phyloP scores from a whole-genome alignment of 1,284 basidiomycete genomes.

The Apiotrichum porosum region DNA sequence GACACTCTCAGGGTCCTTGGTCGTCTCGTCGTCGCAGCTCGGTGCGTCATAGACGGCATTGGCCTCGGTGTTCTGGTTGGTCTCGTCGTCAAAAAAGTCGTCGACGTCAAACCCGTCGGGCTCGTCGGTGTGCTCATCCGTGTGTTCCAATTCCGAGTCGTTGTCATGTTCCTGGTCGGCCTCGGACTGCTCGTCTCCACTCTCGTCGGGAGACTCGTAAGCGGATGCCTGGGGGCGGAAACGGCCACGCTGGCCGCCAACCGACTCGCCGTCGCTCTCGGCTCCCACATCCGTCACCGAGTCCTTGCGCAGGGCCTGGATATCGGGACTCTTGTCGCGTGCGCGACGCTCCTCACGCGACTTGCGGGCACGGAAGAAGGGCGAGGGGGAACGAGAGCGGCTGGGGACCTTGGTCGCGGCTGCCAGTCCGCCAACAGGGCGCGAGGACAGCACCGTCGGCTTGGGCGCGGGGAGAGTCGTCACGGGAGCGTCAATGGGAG shows the following conservation, averaged over 20 bases:
- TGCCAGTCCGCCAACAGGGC: slow-evolving; percentile 20
- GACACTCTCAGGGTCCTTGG: slow-evolving; percentile 18
- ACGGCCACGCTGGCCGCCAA: slow-evolving; percentile 48
- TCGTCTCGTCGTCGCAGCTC: slow-evolving; percentile 19
- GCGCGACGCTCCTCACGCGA: slow-evolving; percentile 38
- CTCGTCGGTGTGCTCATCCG: slow-evolving; percentile 17
- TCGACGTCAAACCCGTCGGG: slow-evolving; percentile 48
- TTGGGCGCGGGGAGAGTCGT: not conserved
- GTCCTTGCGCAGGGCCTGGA: slow-evolving; percentile 62
- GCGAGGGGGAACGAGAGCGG: slow-evolving; percentile 34
- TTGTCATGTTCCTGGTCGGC: slow-evolving; percentile 22
- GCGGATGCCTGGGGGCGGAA: slow-evolving; percentile 48
- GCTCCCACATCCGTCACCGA: slow-evolving; percentile 58
- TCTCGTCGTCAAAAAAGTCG: slow-evolving; percentile 69
- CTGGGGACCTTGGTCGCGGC: not conserved
- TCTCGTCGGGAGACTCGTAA: slow-evolving; percentile 37
- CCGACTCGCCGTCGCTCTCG: slow-evolving; percentile 56
- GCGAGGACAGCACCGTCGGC: slow-evolving; percentile 27
- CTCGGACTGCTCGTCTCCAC: slow-evolving; percentile 28
- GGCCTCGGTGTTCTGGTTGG: slow-evolving; percentile 63
- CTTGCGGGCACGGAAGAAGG: slow-evolving; percentile 45
- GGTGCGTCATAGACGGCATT: slow-evolving; percentile 55
- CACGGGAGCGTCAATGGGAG: slow-evolving; percentile 1
- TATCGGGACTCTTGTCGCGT: slow-evolving; percentile 61
- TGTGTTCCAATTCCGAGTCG: slow-evolving; percentile 50